These are phyloP conservation scores for Flaveria robusta DNA, from an alignment of 129 eudicot species.

Conservation along the genomic window DNA sequence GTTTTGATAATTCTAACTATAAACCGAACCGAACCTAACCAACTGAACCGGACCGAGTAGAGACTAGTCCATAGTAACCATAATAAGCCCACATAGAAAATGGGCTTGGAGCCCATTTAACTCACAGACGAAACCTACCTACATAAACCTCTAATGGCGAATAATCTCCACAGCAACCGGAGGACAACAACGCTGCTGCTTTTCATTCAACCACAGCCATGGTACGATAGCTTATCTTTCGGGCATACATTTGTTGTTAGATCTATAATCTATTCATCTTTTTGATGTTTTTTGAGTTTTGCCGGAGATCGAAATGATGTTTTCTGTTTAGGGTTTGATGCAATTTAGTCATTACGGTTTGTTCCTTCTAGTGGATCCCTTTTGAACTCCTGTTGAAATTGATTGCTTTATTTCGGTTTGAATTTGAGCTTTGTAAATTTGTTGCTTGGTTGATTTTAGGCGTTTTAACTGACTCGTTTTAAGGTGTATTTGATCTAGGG, in stretches of 20 bases:
- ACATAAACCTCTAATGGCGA: slow-evolving; percentile 9
- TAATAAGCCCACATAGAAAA: not conserved
- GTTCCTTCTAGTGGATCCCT: not conserved
- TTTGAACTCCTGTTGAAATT: no score
- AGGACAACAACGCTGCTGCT: slow-evolving; percentile 9
- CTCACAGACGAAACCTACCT: not conserved
- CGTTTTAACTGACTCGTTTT: not conserved
- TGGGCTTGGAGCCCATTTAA: slow-evolving; percentile 6
- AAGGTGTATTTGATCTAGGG: not conserved
- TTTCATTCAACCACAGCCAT: slow-evolving; percentile 22
- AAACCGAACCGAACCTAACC: no score
- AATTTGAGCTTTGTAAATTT: not conserved
- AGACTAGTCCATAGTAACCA: no score
- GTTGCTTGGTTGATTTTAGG: not conserved
- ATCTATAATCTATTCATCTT: not conserved
- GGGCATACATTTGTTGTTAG: not conserved
- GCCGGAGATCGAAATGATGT: not conserved
- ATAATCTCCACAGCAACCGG: not conserved
- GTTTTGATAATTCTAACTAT: no score
- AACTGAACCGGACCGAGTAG: no score
- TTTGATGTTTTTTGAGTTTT: not conserved
- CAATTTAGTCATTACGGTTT: not conserved
- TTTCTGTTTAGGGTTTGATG: not conserved
- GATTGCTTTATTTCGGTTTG: not conserved
- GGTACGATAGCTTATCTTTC: slow-evolving; percentile 2